These are phyloP conservation scores for Mytilinidion resinicola DNA, from an alignment of 495 filamentous ascomycete genomes.

Conservation along the genomic window DNA sequence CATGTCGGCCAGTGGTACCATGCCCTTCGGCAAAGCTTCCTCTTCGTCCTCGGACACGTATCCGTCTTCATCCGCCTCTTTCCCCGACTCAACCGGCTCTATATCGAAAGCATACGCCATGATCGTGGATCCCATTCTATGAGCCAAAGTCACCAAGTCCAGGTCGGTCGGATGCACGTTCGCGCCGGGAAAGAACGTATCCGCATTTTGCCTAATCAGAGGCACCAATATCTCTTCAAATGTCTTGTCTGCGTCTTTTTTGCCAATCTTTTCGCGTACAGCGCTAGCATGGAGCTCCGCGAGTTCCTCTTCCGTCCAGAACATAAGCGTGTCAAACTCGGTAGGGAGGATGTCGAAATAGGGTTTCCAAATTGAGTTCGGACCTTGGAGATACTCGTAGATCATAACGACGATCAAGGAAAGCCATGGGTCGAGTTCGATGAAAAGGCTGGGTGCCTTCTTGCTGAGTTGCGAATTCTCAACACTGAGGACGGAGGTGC, in stretches of 20 bases:
- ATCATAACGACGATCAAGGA: constrained; percentile 74
- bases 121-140: constrained; percentile 76
- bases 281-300: constrained; percentile 69
- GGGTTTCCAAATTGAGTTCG: constrained; percentile 62
- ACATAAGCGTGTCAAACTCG: constrained; percentile 85
- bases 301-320: constrained; percentile 72
- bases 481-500: constrained; percentile 45
- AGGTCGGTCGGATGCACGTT: constrained; percentile 40
- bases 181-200: constrained; percentile 44
- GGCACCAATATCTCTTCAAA: constrained; percentile 60
- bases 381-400: constrained; percentile 61
- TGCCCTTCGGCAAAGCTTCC: constrained; percentile 60
- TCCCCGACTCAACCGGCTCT: constrained; percentile 44
- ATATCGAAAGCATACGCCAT: constrained; percentile 97
- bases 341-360: constrained; percentile 77
- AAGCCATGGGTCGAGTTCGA: constrained; percentile 45
- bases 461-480: constrained; percentile 32
- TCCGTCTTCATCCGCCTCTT: constrained; percentile 49
- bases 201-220: constrained; percentile 44
- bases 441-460: constrained; percentile 20
- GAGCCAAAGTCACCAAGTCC: constrained; percentile 56
- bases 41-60: constrained; percentile 65
- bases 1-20: constrained; percentile 90
- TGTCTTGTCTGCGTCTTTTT: constrained; percentile 59
- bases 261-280: constrained; percentile 72